Conservation (phyloP, 495 filamentous ascomycete genomes). For the Apiosordaria backusii region DNA sequence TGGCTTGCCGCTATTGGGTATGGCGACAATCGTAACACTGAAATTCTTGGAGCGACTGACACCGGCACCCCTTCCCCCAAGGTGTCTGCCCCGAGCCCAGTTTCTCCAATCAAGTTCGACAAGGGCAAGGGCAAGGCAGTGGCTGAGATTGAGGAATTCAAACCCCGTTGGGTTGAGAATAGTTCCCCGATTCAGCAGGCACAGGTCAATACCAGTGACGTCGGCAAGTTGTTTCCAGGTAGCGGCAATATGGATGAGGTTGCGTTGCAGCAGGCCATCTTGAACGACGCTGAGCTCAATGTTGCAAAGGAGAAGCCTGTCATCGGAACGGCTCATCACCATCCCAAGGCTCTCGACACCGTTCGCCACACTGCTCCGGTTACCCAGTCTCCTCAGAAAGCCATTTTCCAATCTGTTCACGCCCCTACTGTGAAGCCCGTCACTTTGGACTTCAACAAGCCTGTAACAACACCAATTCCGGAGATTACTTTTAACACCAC, state of each 20-base stretch:
- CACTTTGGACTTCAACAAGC: no score
- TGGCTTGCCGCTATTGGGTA: constrained; percentile 16
- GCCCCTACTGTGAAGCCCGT: no score
- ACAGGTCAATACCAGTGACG: background rate
- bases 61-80: background rate
- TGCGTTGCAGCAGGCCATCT: background rate
- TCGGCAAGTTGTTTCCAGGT: background rate
- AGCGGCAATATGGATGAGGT: background rate
- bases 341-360: background rate
- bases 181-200: background rate
- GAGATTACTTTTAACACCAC: no score
- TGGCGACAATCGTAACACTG: background rate
- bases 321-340: background rate
- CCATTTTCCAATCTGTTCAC: no score
- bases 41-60: background rate
- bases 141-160: background rate
- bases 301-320: background rate
- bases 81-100: background rate
- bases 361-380: no score
- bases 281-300: background rate
- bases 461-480: no score
- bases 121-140: background rate
- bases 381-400: no score
- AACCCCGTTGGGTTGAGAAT: background rate
- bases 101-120: background rate